Evolutionary conservation across 768 basidiomycete genomes (phyloP).

Genomic region (Lactifluus subvellereus): DNA sequence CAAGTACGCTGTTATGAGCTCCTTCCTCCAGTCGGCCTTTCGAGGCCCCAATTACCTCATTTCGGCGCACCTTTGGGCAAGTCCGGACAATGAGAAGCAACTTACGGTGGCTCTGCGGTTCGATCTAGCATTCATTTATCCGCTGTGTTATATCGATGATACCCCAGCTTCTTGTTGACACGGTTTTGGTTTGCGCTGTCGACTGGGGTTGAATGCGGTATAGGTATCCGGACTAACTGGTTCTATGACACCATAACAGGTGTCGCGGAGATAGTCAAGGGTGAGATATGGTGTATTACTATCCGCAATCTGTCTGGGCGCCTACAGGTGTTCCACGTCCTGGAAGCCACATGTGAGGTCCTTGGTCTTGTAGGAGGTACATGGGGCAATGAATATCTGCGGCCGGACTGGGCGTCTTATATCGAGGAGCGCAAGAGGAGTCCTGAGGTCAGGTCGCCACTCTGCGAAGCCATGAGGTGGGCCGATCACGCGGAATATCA

Average conservation of each 20-base stretch:
- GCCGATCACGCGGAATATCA: conserved; percentile 66
- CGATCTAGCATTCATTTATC: conserved; percentile 16
- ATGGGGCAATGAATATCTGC: conserved; percentile 27
- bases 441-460: conserved; percentile 12
- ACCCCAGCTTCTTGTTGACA: conserved; percentile 53
- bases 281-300: conserved; percentile 57
- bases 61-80: conserved; percentile 47
- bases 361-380: conserved; percentile 40
- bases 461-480: conserved; percentile 51
- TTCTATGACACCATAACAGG: conserved; percentile 38
- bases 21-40: conserved; percentile 46
- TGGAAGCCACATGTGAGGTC: conserved; percentile 71
- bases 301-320: conserved; percentile 22
- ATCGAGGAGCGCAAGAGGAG: conserved; percentile 33
- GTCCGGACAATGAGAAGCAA: conserved; percentile 55
- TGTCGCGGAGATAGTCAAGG: conserved; percentile 45
- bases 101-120: conserved; percentile 52
- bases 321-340: conserved; percentile 44
- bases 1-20: conserved; percentile 37
- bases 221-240: conserved; percentile 32
- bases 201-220: conserved; percentile 31
- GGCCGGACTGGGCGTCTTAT: conserved; percentile 65
- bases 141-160: neutral
- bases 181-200: conserved; percentile 60
- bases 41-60: conserved; percentile 33